Evolutionary conservation across 108 stramenopile species (phyloP), one percentile per base, ranked within the genome.

Genomic region (Cyclotella atomus): DNA sequence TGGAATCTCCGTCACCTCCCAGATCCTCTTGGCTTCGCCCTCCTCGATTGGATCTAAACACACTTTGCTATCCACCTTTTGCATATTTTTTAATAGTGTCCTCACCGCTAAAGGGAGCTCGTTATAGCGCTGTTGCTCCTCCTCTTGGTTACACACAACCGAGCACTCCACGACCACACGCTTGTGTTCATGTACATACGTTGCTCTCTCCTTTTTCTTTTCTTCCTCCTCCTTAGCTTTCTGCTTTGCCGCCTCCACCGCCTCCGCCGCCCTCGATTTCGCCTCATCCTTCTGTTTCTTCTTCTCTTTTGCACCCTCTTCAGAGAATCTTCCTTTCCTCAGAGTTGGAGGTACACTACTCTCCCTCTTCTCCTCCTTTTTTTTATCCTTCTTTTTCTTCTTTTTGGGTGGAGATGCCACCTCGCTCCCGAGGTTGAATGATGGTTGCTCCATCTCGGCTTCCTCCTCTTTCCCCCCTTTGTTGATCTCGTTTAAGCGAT

Each of bases 341-440:
- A 23, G 50, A 8, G 6, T n/a, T n/a, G 17, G 6, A n/a, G 6
- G 6, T n/a, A 16, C 50, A 6, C 50, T n/a, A 6, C n/a, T 17
- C 6, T 52, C 17, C 17, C n/a, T 52, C 50, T 17, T 52, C 6
- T 52, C 50, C n/a, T 52, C n/a, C n/a, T n/a, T n/a, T n/a, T n/a
- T n/a, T n/a, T n/a, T n/a, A n/a, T 52, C 21, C n/a, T 52, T 52
- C 50, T 17, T 52, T n/a, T 23, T 52, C 50, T 52, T 52, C 50
- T 52, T 52, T 6, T n/a, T 8, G 12, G n/a, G 14, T 16, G 50
- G 50, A 23, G 50, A 52, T n/a, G 21, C n/a, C 17, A 6, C 8
- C 50, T n/a, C n/a, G n/a, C n/a, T n/a, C n/a, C n/a, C n/a, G n/a
- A n/a, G n/a, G n/a, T n/a, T n/a, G n/a, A n/a, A n/a, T n/a, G n/a